These are phyloP conservation scores for Colletotrichum sp. DNA, from an alignment of 2,329 filamentous ascomycete species.

Conservation along the genomic window DNA sequence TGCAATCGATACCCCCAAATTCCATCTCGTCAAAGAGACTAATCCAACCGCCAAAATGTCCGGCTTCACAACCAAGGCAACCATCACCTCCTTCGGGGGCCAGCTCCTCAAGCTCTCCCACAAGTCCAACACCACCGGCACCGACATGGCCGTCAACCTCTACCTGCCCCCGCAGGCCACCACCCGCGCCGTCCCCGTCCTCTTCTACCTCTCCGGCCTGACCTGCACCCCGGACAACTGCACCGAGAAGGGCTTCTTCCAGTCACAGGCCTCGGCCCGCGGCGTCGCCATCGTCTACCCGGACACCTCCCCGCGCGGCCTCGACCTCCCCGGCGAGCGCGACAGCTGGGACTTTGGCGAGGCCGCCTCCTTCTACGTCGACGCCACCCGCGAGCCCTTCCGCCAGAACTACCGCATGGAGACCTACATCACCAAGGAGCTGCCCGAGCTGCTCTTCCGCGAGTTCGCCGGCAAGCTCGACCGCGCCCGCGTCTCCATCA, in stretches of 20 bases:
- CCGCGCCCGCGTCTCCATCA: conserved; percentile 74
- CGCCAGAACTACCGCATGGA: conserved; percentile 89
- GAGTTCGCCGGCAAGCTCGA: conserved; percentile 76
- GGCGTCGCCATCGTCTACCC: conserved; percentile 94
- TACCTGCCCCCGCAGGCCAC: conserved; percentile 81
- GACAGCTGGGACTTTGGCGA: conserved; percentile 91
- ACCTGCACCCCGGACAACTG: conserved; percentile 94
- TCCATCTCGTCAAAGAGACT: neutral
- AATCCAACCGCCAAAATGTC: conserved; percentile 59
- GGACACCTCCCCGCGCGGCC: conserved; percentile 89
- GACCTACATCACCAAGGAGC: conserved; percentile 85
- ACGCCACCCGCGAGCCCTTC: conserved; percentile 81
- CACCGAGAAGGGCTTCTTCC: conserved; percentile 87
- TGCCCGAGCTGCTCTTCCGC: conserved; percentile 78
- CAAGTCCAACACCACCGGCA: conserved; percentile 77
- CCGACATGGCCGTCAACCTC: conserved; percentile 91
- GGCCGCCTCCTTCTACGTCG: conserved; percentile 93
- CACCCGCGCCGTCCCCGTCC: conserved; percentile 70
- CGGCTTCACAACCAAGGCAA: conserved; percentile 81
- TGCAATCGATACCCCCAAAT: neutral
- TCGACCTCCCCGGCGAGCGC: conserved; percentile 82
- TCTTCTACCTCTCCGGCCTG: conserved; percentile 92
- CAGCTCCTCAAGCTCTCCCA: conserved; percentile 95
- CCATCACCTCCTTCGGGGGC: conserved; percentile 90
- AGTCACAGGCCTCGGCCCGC: conserved; percentile 77